Evolutionary conservation across 805 yeast species (phyloP), one percentile per base, ranked within the genome.

Genomic region (Saccharomyces mikatae): DNA sequence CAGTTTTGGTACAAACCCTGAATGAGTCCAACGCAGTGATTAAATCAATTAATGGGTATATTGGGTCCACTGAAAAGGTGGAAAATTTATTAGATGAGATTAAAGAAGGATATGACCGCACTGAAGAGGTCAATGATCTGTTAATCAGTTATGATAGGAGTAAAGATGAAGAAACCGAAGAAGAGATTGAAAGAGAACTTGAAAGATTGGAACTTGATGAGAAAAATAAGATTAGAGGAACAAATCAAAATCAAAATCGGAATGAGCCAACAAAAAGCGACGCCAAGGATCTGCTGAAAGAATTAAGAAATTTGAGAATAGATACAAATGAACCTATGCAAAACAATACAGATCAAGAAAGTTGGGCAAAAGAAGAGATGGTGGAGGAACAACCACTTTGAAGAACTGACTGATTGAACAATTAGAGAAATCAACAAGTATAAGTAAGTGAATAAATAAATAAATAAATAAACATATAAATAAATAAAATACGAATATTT

Each of bases 61-160:
- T 73, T 32, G 81, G 79, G 3, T 78, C 77, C 2, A 67, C 72
- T 13, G 80, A 78, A 9, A 64, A 68, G 36, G 76, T 79, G 0
- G 75, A 73, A 24, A 69, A 71, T 3, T 57, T 76, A 5, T 63
- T 78, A 59, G 77, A 74, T 51, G 73, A 71, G 47, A 59, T 79
- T 11, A 65, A 70, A 14, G 76, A 74, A 9, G 72, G 74, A 48
- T 64, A 64, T 30, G 66, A 62, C 9, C 71, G 70, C 17, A 63
- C 74, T 4, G 76, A 75, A 50, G 72, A 69, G 53, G 69, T 79
- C n/a, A 63, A 74, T 13, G 62, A 68, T 6, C 70, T 51, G 50
- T 65, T 58, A 46, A 22, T 54, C 4, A 24, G 47, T 17, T 59
- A 52, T 28, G 58, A 54, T 3, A 50, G 54, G 4, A 57, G 59